Base-by-base conservation (phyloP, 371 early-diverging fungal genomes). In the Blakeslea trispora region DNA sequence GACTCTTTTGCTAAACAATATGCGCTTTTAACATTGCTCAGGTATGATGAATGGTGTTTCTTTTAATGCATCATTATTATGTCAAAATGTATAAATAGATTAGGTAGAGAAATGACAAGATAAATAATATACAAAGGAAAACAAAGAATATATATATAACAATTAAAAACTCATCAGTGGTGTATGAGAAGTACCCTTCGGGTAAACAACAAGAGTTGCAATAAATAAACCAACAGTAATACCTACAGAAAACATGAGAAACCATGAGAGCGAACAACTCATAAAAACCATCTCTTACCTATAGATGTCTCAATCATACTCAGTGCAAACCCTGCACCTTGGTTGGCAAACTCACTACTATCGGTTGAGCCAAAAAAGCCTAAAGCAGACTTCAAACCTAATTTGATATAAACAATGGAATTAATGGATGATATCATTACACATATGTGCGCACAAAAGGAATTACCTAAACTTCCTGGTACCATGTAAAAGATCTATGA, bases 191-290 rank as follows among this genome's bases (percentile, higher is more conserved):
- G 72, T 74, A 39, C 86, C 83, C 55, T 72, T 74, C 1, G 86
- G 83, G 52, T 81, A 86, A 40, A 82, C 79, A 32, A 83, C 63
- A 35, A 83, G 55, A 0, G 82, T 77, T 3, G 82, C 77, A 35
- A 77, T 57, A 59, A 86, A 86, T 21, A 86, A 66, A 0, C 86
- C 86, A 42, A 86, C 71, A 0, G 83, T 81, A 41, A 86, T 83
- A 21, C 81, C 79, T 45, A n/a, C 9, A 24, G 32, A 24, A 0
- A 50, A 31, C 13, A 48, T 31, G 18, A 19, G 23, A 49, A 14
- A n/a, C n/a, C n/a, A n/a, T n/a, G n/a, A n/a, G n/a, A n/a, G n/a
- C n/a, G n/a, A n/a, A n/a, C n/a, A n/a, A n/a, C n/a, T n/a, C n/a
- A n/a, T n/a, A n/a, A n/a, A n/a, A n/a, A n/a, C n/a, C n/a, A n/a